phyloP scores from a whole-genome alignment of 2,329 filamentous ascomycete genomes.

The Hirsutella rhossiliensis region DNA sequence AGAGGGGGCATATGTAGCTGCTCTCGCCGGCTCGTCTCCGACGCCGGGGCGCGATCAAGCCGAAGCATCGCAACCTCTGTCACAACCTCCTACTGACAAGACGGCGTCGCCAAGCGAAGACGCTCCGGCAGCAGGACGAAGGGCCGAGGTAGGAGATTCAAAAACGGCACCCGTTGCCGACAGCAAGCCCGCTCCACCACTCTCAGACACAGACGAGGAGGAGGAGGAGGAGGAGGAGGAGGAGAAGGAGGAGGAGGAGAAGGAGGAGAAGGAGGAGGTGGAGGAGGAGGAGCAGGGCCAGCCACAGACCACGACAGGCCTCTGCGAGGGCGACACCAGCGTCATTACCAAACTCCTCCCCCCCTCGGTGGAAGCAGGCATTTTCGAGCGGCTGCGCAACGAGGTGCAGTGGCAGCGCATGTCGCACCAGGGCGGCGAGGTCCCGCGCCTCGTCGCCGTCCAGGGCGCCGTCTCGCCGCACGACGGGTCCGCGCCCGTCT shows the following conservation, averaged over 20 bases:
- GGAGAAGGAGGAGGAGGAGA: not conserved
- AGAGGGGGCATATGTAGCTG: too few relatives aligned
- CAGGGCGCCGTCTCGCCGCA: conserved; percentile 56
- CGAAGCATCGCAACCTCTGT: too few relatives aligned
- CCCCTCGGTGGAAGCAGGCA: conserved; percentile 35
- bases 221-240: not conserved
- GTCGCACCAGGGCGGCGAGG: conserved; percentile 83
- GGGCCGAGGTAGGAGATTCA: too few relatives aligned
- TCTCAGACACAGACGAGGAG: not conserved
- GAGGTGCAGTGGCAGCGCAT: conserved; percentile 87
- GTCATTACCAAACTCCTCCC: conserved; percentile 62
- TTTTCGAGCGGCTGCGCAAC: conserved; percentile 57
- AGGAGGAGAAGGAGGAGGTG: not conserved
- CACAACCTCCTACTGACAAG: too few relatives aligned
- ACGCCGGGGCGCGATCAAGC: too few relatives aligned
- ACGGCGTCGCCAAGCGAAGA: too few relatives aligned
- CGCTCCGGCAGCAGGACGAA: too few relatives aligned
- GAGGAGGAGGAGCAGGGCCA: not conserved
- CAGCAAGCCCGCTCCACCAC: not conserved
- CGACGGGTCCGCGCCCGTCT: conserved; percentile 74
- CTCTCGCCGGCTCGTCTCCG: too few relatives aligned
- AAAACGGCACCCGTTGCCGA: too few relatives aligned
- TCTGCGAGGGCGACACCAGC: conserved; percentile 73
- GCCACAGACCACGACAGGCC: conserved; percentile 28
- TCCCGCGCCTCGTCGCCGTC: conserved; percentile 82